Percentiles rank a stretch among this genome's conserved stretches.
These are phyloP conservation scores for Blastocystis hominis DNA, from an alignment of 352 stramenopile species.

Conservation along the genomic window DNA sequence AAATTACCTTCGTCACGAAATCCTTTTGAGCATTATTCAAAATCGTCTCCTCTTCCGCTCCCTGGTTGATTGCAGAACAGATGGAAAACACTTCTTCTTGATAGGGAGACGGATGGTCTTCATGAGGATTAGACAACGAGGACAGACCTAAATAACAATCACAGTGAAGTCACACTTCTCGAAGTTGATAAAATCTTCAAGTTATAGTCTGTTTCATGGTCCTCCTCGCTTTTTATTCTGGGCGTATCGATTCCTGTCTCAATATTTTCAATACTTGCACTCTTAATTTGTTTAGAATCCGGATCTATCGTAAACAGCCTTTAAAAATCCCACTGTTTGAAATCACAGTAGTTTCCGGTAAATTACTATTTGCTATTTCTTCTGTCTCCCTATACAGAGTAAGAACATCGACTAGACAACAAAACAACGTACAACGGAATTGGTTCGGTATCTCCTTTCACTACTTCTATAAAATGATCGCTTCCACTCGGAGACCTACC, in stretches of 20 bases:
- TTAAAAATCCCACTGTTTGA: background rate
- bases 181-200: background rate
- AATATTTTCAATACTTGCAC: too few relatives aligned
- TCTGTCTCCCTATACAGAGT: too few relatives aligned
- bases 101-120: background rate
- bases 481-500: background rate
- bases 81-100: background rate
- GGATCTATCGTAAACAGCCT: background rate
- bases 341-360: too few relatives aligned
- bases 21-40: background rate
- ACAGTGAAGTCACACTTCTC: background rate
- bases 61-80: background rate
- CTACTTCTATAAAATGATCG: slow-evolving; percentile 12
- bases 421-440: background rate
- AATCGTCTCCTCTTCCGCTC: background rate
- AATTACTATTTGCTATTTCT: too few relatives aligned
- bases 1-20: background rate
- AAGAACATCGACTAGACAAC: background rate
- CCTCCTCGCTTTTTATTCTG: background rate
- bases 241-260: too few relatives aligned
- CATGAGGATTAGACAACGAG: background rate
- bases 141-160: background rate
- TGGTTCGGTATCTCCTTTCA: background rate
- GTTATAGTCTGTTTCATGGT: background rate
- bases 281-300: background rate